Conservation (phyloP, 208 protist genomes). For the Tritrichomonas musculus region DNA sequence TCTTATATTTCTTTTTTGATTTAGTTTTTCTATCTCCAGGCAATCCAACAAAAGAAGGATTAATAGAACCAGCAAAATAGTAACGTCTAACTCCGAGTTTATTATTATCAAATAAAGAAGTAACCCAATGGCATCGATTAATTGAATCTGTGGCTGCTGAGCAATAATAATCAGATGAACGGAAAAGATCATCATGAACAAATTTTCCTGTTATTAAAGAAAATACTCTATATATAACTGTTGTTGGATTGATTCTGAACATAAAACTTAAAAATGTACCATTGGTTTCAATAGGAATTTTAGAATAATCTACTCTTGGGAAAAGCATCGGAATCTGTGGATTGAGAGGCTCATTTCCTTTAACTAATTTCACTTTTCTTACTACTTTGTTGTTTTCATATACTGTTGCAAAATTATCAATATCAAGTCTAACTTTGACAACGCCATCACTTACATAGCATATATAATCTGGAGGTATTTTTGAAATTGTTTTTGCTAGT, state of each 20-base stretch:
- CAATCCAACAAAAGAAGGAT: not conserved
- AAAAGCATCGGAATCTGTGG: not conserved
- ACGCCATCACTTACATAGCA: not conserved
- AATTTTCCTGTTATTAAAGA: slow-evolving; percentile 26
- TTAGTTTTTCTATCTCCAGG: too few species aligned
- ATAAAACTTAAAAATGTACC: not conserved
- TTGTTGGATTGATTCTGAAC: not conserved
- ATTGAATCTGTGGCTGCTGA: not conserved
- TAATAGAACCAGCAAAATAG: not conserved
- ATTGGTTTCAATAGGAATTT: slow-evolving; percentile 5
- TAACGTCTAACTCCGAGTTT: not conserved
- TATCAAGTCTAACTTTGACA: not conserved
- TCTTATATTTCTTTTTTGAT: too few species aligned
- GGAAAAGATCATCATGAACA: not conserved
- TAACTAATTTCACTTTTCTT: not conserved
- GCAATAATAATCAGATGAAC: not conserved
- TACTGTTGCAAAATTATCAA: not conserved
- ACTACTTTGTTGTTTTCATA: not conserved
- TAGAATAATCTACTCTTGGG: not conserved
- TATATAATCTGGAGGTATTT: not conserved
- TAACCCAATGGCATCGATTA: not conserved
- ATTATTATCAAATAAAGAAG: not conserved
- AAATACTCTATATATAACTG: not conserved
- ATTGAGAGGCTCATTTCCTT: not conserved
- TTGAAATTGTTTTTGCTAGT: not conserved